phyloP scores from a whole-genome alignment of 2,329 filamentous ascomycete genomes.

The Monosporascus sp. region DNA sequence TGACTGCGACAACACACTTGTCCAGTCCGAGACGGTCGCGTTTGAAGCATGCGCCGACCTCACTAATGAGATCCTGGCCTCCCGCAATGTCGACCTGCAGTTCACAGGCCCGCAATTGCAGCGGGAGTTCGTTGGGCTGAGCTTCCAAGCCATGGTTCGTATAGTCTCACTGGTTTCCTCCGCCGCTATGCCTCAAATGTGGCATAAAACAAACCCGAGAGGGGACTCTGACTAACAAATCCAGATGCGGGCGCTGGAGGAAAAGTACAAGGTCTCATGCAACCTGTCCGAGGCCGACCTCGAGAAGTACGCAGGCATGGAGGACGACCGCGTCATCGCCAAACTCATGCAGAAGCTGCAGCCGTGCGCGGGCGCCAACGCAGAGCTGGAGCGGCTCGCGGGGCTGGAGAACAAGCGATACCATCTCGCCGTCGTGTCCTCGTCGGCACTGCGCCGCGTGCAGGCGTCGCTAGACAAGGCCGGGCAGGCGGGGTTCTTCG shows the following conservation, averaged over 20 bases:
- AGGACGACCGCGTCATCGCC: conserved; percentile 78
- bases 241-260: conserved; percentile 66
- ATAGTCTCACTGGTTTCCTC: no score
- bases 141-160: conserved; percentile 74
- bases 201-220: no score
- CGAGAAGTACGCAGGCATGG: conserved; percentile 66
- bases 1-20: conserved; percentile 87
- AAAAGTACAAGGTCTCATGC: conserved; percentile 62
- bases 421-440: conserved; percentile 73
- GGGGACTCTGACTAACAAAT: no score
- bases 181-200: no score
- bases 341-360: conserved; percentile 65
- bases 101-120: conserved; percentile 79
- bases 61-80: conserved; percentile 76
- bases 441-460: conserved; percentile 73
- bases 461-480: conserved; percentile 74
- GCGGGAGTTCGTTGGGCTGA: conserved; percentile 84
- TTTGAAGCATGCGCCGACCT: conserved; percentile 88
- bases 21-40: conserved; percentile 83
- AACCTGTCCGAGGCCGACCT: conserved; percentile 62
- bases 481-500: conserved; percentile 74
- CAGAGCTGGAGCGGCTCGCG: conserved; percentile 60
- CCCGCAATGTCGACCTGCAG: conserved; percentile 52
- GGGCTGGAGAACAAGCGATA: conserved; percentile 52
- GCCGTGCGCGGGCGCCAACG: conserved; percentile 64